Evolutionary conservation across 2,329 filamentous ascomycete species (phyloP), one percentile per base, ranked within the genome.

Genomic region (Fusarium falciforme): DNA sequence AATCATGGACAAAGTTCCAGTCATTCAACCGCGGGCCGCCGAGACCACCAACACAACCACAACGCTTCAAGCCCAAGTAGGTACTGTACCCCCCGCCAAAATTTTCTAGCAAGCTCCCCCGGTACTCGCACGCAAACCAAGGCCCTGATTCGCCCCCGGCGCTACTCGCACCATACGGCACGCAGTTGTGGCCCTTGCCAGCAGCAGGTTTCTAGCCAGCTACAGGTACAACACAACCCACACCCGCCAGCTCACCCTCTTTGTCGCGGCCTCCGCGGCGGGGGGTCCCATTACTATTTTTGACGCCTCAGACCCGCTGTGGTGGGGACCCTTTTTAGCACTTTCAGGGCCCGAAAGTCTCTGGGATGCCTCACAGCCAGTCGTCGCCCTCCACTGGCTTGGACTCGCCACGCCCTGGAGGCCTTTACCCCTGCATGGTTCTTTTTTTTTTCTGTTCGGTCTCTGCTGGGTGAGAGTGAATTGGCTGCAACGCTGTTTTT

Each of bases 281-380:
- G 65, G 38, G 64, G 62, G 66, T 59, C 63, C 66, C 68, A 68
- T 73, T 77, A 70, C 75, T 77, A 77, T 77, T 77, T 77, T 77
- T 77, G 75, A 77, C 62, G 71, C 66, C 74, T 62, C 40, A 29
- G 67, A 75, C 67, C 73, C 72, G 70, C 69, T 62, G 2, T 5
- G 52, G 73, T 73, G 73, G 73, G 31, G 60, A 63, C 61, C 29
- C 54, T 61, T 63, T 60, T 47, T 67, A 66, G 58, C 54, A 61
- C 67, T 49, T 31, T 35, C 62, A 64, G 67, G 52, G 52, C 65
- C 54, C 27, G 27, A 27, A 55, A 57, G 55, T 35, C 38, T 52
- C 57, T 61, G 72, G 59, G 47, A 73, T 40, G 35, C 49, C 20
- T 61, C 64, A 22, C 36, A 36, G 25, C 73, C 73, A 73, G 70